These are phyloP conservation scores for Dictyostelium discoideum DNA, from an alignment of 78 protist genomes.

Conservation along the genomic window dicty_2.7 NC_007090.3:1693001-1693500, in stretches of 20 bases:
- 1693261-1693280: background rate
- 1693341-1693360: background rate
- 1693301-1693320: background rate
- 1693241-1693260: slow-evolving; percentile 13
- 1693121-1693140: background rate
- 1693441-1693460: slow-evolving; percentile 9
- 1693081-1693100: background rate
- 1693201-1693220: background rate
- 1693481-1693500: background rate
- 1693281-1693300: slow-evolving; percentile 7
- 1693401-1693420: slow-evolving; percentile 1
- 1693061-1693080: background rate
- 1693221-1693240: background rate
- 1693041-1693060: no score
- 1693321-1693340: background rate
- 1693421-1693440: background rate
- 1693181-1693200: slow-evolving; percentile 1
- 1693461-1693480: background rate
- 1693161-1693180: slow-evolving; percentile 4
- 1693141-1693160: background rate
- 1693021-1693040: no score
- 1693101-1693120: background rate
- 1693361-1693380: background rate
- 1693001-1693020: no score
- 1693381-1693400: background rate